phyloP scores from a whole-genome alignment of 495 filamentous ascomycete genomes.

The Chaetomidium leptoderma region DNA sequence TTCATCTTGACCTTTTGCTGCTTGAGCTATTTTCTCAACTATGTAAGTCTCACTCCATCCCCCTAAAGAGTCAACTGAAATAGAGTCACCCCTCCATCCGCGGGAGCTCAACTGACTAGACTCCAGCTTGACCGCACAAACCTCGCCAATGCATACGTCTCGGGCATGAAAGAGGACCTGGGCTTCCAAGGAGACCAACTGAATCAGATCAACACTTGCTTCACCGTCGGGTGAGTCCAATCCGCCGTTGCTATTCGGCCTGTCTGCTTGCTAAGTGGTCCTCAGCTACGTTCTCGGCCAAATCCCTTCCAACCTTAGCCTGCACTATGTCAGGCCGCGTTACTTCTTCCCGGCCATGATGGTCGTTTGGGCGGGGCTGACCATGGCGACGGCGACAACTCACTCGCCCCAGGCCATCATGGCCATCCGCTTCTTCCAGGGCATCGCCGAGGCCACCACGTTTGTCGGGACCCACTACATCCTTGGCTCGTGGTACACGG shows the following conservation, averaged over 20 bases:
- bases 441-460: conserved; percentile 55
- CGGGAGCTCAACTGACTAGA: no score
- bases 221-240: conserved; percentile 33
- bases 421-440: conserved; percentile 66
- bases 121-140: conserved; percentile 53
- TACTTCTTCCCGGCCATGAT: conserved; percentile 60
- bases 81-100: no score
- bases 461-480: conserved; percentile 65
- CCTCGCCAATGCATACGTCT: conserved; percentile 60
- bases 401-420: conserved; percentile 52
- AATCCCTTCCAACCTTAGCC: conserved; percentile 56
- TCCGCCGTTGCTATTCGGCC: background rate
- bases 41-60: conserved; percentile 27
- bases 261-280: conserved; percentile 18
- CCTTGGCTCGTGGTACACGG: conserved; percentile 63
- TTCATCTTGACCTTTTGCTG: conserved; percentile 65
- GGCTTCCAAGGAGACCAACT: conserved; percentile 54
- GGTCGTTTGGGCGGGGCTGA: conserved; percentile 57
- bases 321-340: conserved; percentile 56
- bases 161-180: conserved; percentile 62
- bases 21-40: conserved; percentile 53
- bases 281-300: conserved; percentile 54
- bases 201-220: conserved; percentile 55
- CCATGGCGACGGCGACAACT: conserved; percentile 55
- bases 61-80: background rate